Evolutionary conservation across 306 rosid genomes (phyloP), one percentile per base, ranked within the genome.

Genomic region (Gynostemma pentaphyllum): DNA sequence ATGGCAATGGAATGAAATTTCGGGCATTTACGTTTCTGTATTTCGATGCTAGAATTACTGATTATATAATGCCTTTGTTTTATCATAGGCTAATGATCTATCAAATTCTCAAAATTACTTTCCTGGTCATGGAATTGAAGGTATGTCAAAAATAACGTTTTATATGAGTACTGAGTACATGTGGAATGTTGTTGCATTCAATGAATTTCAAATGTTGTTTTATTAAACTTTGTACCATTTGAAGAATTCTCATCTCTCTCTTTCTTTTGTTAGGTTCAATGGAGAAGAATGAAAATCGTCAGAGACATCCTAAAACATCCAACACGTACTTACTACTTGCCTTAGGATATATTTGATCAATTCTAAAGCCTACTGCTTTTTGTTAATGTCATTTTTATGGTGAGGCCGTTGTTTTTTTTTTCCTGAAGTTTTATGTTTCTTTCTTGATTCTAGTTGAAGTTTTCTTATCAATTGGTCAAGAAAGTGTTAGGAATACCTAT

Each of bases 311-410:
- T 1, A 57, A 9, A 42, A 53, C 82, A 70, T 68, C 53, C 68
- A 88, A 73, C 22, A 77, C 74, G 96, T 88, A 88, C 72, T 83
- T 74, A 50, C 62, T 63, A 63, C 76, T 67, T 71, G 21, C 78
- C 75, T 78, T 79, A 34, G 46, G 51, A 7, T 80, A 65, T 54
- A 62, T 76, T 78, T 67, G 55, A 27, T 75, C 56, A 23, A 64
- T 68, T 64, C 18, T 70, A 64, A 56, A 74, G 70, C 67, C 67
- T 71, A 39, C 37, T 77, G 66, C 14, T 36, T 71, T 66, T 68
- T 68, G 14, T 67, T 72, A 67, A 73, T 74, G 71, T 28, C 50
- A 42, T 45, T 56, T 66, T 54, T 45, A 73, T 70, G 53, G 66
- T 47, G 64, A 70, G 29, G 14, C 22, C 27, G 15, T 26, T 50